phyloP scores from a whole-genome alignment of 2,329 filamentous ascomycete genomes.

The Aspergillus sp. region DNA sequence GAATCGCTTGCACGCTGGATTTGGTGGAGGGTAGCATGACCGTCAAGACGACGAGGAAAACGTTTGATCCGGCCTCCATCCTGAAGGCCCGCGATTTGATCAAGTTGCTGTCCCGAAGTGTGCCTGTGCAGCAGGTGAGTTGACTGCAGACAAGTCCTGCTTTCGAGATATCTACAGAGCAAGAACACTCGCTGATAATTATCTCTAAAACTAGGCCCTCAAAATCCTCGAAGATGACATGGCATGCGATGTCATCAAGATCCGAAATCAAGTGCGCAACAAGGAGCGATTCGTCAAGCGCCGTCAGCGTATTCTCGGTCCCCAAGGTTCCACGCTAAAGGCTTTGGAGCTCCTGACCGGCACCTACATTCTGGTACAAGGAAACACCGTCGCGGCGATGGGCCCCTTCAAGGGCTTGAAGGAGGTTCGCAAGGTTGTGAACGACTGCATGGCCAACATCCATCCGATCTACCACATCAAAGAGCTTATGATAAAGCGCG shows the following conservation, averaged over 20 bases:
- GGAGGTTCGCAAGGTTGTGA: conserved; percentile 82
- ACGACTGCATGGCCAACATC: conserved; percentile 96
- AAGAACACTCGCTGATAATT: not conserved
- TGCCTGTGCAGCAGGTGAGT: conserved; percentile 74
- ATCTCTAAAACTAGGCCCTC: conserved; percentile 58
- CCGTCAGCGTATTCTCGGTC: conserved; percentile 86
- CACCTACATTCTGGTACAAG: conserved; percentile 93
- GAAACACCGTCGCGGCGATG: conserved; percentile 92
- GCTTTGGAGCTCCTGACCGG: conserved; percentile 87
- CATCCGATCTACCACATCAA: conserved; percentile 93
- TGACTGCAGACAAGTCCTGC: too few species aligned
- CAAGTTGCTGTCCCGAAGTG: conserved; percentile 85
- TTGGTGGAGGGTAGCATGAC: conserved; percentile 95
- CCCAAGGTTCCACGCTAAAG: conserved; percentile 88
- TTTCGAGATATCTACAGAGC: not conserved
- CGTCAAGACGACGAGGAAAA: conserved; percentile 90
- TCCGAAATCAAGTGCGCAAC: conserved; percentile 82
- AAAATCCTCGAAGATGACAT: conserved; percentile 92
- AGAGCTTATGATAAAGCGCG: conserved; percentile 89
- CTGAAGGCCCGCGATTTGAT: conserved; percentile 93
- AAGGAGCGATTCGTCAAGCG: conserved; percentile 96
- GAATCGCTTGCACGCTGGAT: conserved; percentile 89
- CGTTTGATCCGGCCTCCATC: conserved; percentile 87
- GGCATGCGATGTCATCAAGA: conserved; percentile 95
- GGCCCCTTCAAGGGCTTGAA: conserved; percentile 91